Conservation (phyloP, 441 rosid genomes). For the Omphalea diandra region DNA sequence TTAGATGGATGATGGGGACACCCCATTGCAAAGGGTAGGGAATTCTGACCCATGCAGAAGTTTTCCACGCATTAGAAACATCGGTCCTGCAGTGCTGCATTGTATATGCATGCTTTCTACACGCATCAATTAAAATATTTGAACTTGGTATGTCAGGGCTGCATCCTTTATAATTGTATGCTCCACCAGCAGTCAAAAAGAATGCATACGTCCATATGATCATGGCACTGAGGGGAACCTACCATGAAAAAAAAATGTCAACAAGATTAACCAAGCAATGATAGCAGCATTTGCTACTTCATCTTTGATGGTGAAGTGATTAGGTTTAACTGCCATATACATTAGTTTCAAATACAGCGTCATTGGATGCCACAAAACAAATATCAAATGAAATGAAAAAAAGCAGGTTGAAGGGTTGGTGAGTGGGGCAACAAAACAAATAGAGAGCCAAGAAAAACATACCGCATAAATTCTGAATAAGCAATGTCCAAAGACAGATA, state of each 20-base stretch:
- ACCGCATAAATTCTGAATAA: slow-evolving; percentile 84
- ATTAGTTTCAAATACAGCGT: not conserved
- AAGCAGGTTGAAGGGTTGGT: no score
- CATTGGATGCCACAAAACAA: slow-evolving; percentile 3
- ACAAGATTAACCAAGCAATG: no score
- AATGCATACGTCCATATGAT: slow-evolving; percentile 83
- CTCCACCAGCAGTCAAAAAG: slow-evolving; percentile 89
- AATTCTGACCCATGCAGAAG: slow-evolving; percentile 86
- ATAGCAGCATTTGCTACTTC: no score
- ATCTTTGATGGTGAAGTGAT: not conserved
- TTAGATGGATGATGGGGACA: slow-evolving; percentile 64
- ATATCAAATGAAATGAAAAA: not conserved
- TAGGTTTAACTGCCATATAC: not conserved
- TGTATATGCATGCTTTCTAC: slow-evolving; percentile 78
- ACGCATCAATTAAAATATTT: slow-evolving; percentile 65
- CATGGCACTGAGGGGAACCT: slow-evolving; percentile 87
- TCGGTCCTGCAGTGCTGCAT: slow-evolving; percentile 96
- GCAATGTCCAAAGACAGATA: slow-evolving; percentile 80
- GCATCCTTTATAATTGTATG: slow-evolving; percentile 76
- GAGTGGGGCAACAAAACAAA: no score
- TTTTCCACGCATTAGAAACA: slow-evolving; percentile 80
- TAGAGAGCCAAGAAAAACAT: slow-evolving; percentile 26
- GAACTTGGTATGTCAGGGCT: slow-evolving; percentile 75
- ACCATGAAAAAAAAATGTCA: slow-evolving; percentile 28
- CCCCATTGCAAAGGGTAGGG: slow-evolving; percentile 98